Evolutionary conservation across 164 flowering plant species (phyloP), one percentile per base, ranked within the genome.

Genomic region (Santalum album): DNA sequence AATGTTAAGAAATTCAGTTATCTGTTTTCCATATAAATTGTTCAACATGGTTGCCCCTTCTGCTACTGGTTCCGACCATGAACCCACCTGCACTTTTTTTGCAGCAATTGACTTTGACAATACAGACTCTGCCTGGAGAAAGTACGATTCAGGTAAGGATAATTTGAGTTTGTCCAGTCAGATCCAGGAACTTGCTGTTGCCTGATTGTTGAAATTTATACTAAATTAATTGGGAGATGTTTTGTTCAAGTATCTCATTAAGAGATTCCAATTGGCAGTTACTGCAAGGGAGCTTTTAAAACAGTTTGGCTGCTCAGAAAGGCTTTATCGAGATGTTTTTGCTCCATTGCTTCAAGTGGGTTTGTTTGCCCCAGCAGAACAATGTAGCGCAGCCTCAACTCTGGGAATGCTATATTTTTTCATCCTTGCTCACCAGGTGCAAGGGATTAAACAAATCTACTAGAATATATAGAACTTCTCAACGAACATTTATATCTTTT

Each of bases 231-330:
- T 25, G 34, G 26, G 43, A 46, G 42, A 39, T 46, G 34, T 57
- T 64, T 48, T 35, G 27, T 20, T 60, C 44, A 58, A 55, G 61
- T 34, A 45, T 49, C 59, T 55, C 32, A 54, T 52, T 44, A 38
- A 24, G 50, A 57, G 18, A 20, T 53, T 58, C 58, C 59, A 38
- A 60, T 56, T 53, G 57, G 36, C 63, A 83, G 90, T 77, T 60
- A 80, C 90, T 61, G 86, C 90, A 57, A 80, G 86, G 76, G 86
- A 83, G 75, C 81, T 83, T 50, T 69, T 80, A n/a, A 83, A 64
- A 65, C 76, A 77, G 75, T 73, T 65, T 75, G 78, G 84, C 23
- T 75, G 75, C 72, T 80, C 90, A 23, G 77, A 76, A 36, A 76
- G 66, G 59, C 78, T 80, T 51, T 80, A 70, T 68, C 65, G 39